Evolutionary conservation across 768 basidiomycete genomes (phyloP).

Genomic region (Strobilomyces dryophilus): DNA sequence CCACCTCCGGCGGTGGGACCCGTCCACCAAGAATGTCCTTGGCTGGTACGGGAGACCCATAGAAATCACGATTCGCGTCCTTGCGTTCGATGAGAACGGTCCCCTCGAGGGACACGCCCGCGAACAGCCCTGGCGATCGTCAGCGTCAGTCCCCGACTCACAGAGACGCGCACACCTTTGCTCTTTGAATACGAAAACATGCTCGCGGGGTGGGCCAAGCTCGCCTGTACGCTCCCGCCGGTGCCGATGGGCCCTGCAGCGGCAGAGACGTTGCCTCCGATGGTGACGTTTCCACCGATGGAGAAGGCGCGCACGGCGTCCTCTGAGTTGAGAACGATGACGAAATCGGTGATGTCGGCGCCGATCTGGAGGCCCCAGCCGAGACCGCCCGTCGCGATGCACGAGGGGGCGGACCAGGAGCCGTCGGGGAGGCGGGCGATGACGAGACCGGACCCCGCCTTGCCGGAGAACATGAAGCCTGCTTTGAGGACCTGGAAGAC

Average conservation of each 20-base stretch:
- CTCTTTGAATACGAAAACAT: constrained; percentile 98
- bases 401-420: constrained; percentile 95
- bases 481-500: constrained; percentile 93
- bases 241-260: constrained; percentile 93
- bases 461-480: constrained; percentile 93
- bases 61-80: constrained; percentile 95
- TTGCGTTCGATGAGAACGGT: constrained; percentile 93
- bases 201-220: constrained; percentile 87
- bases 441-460: constrained; percentile 90
- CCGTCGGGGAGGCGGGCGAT: constrained; percentile 91
- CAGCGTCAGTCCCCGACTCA: neutral
- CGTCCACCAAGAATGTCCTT: constrained; percentile 88
- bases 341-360: constrained; percentile 93
- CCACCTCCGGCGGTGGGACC: constrained; percentile 97
- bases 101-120: constrained; percentile 91
- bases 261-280: constrained; percentile 85
- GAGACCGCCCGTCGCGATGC: constrained; percentile 93
- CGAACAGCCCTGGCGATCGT: constrained; percentile 70
- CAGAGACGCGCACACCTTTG: constrained; percentile 42
- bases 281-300: constrained; percentile 91
- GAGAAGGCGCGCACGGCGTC: constrained; percentile 96
- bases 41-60: constrained; percentile 86
- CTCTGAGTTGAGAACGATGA: constrained; percentile 94
- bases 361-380: constrained; percentile 96
- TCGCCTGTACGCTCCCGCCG: constrained; percentile 84